Evolutionary conservation across 2,329 filamentous ascomycete genomes (phyloP).

Genomic region (Xylaria sp.): DNA sequence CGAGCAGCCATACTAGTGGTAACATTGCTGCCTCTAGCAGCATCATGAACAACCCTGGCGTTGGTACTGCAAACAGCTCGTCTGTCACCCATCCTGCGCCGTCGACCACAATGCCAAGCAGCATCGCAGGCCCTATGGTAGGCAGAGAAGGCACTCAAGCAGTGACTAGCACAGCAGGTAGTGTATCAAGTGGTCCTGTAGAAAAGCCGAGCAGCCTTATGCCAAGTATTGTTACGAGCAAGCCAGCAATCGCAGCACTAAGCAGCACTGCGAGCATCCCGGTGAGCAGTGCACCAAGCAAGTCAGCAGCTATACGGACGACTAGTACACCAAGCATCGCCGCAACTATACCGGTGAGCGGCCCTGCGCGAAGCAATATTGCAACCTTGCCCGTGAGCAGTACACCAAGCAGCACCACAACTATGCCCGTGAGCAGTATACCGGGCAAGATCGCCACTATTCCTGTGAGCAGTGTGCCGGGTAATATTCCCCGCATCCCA

Average conservation of each 20-base stretch:
- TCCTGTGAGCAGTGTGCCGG: too few relatives aligned
- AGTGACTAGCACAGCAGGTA: not conserved
- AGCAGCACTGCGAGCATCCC: not conserved
- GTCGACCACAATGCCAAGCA: not conserved
- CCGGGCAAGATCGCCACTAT: not conserved
- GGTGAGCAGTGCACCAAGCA: not conserved
- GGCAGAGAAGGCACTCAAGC: not conserved
- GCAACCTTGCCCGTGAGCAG: not conserved
- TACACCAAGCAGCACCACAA: not conserved
- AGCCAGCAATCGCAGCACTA: not conserved
- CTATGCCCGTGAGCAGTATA: not conserved
- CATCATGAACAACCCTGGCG: not conserved
- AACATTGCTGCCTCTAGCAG: not conserved
- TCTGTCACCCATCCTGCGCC: not conserved
- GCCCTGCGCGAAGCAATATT: not conserved
- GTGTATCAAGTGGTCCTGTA: not conserved
- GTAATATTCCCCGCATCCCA: not conserved
- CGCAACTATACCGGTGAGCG: not conserved
- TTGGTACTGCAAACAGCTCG: not conserved
- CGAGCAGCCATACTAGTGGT: not conserved
- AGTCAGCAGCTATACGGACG: not conserved
- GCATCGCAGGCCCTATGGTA: not conserved
- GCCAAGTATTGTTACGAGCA: not conserved
- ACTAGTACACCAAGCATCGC: not conserved
- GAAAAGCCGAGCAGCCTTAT: not conserved